Evolutionary conservation across 805 yeast species (phyloP), one percentile per base, ranked within the genome.

Genomic region (Suhomyces xylopsoci): DNA sequence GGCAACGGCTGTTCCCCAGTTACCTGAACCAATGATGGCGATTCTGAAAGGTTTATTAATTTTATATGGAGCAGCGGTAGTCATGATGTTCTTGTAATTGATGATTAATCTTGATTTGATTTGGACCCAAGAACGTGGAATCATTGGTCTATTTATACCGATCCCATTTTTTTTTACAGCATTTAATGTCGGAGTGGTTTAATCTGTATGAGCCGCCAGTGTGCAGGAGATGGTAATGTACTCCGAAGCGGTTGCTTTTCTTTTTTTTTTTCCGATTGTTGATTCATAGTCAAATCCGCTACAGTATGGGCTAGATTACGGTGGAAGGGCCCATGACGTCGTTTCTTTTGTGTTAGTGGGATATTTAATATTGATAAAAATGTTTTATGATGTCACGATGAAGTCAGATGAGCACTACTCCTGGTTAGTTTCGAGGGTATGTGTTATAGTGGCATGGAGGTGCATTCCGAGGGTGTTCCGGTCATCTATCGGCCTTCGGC

Each of bases 1-100:
- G 57, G 98, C 97, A 51, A 94, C 91, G 17, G 98, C 93, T 38
- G 97, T 90, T 58, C 99, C 99, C 90, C 99, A 93, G 74, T 93
- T 93, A 68, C 98, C 99, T 28, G 97, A 91, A 42, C 99, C 99
- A 58, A 94, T 85, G 36, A 65, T 62, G 55, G 68, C 65, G 45
- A 75, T 64, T 57, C 63, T 70, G 62, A 75, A 74, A 19, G 77
- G 77, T 30, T 56, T 62, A 34, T 58, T 67, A 51, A 74, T 62
- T 42, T 61, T 62, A 55, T 69, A 70, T 50, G 76, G 71, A 40
- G 64, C 56, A 41, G 66, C 49, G 49, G 64, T 36, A 38, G 67
- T 60, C 59, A 62, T 59, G 58, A 25, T 58, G 51, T 42, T 12
- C n/a, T 14, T 42, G 45, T 22, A 5, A 20, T 42, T 20, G 19